Conservation (phyloP, 169 alveolate species). For the Cryptosporidium parvum region DNA sequence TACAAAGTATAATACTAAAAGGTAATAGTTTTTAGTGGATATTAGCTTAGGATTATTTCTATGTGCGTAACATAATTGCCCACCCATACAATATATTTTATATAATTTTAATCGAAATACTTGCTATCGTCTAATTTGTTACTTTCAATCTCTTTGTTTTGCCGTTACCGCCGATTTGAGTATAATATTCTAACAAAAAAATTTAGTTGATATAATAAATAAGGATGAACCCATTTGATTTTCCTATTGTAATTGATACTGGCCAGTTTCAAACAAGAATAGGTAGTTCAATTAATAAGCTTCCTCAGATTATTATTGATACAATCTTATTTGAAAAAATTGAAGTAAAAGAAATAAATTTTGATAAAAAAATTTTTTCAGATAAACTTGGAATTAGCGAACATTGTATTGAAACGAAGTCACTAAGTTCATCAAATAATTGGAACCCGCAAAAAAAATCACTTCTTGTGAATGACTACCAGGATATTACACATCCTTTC, state of each 20-base stretch:
- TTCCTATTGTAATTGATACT: conserved; percentile 60
- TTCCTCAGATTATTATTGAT: conserved; percentile 38
- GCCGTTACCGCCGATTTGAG: not conserved
- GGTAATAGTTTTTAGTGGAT: not conserved
- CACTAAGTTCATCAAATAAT: not conserved
- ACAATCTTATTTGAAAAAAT: conserved; percentile 31
- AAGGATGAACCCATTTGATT: conserved; percentile 23
- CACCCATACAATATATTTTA: not conserved
- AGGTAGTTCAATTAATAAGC: conserved; percentile 26
- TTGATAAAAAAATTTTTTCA: not conserved
- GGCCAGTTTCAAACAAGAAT: conserved; percentile 66
- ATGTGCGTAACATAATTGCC: not conserved
- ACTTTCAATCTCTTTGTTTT: not conserved
- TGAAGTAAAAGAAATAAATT: conserved; percentile 15
- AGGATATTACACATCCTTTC: conserved; percentile 16
- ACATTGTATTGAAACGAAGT: not conserved
- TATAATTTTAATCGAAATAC: not conserved
- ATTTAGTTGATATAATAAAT: not conserved
- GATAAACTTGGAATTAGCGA: not conserved
- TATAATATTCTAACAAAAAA: not conserved
- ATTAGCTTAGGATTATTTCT: not conserved
- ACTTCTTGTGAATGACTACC: conserved; percentile 23
- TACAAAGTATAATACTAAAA: not conserved
- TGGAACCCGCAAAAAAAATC: conserved; percentile 8
- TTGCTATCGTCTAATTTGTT: not conserved